Base-by-base conservation (phyloP, 2,329 filamentous ascomycete species). In the Cercospora canescens region DNA sequence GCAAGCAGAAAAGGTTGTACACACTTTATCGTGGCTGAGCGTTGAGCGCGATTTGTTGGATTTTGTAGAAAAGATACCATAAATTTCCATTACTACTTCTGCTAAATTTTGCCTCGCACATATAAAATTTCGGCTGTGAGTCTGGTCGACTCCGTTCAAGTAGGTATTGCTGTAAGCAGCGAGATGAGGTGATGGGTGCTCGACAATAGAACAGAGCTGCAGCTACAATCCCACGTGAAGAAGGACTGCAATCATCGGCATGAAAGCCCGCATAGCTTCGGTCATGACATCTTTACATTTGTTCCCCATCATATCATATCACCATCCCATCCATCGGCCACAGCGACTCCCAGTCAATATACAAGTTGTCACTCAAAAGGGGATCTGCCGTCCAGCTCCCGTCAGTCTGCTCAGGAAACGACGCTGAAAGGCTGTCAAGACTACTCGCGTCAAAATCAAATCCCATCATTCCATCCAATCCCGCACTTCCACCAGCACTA, bases 291-390 rank as follows among this genome's bases (percentile, higher is more conserved):
- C 14, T 32, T 16, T 56, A 34, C 52, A 21, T 35, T 16, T 5
- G 28, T 52, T 16, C 52, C 30, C 3, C 11, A 30, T 48, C 11
- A 28, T 18, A 54, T 55, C 48, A 65, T 39, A 59, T 59, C 61
- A 63, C 59, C 64, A 63, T 39, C 4, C 58, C 57, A 60, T 67
- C 62, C 57, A 67, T 60, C 28, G 66, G 63, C 66, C 66, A 64
- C n/a, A 68, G 12, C 8, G 60, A 61, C 32, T 66, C 66, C 60
- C 66, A 68, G 26, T 68, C 66, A 59, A 66, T 66, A 16, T 66
- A 68, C 63, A 68, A 26, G 18, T 66, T 62, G 11, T 68, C 63
- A 7, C 63, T 66, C 16, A 68, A n/a, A 4, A 68, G 4, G 4
- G 64, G 61, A 7, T 63, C 59, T 11, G 65, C 64, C 4, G 45